Evolutionary conservation across 2,329 filamentous ascomycete species (phyloP).

Genomic region (Colletotrichum godetiae): DNA sequence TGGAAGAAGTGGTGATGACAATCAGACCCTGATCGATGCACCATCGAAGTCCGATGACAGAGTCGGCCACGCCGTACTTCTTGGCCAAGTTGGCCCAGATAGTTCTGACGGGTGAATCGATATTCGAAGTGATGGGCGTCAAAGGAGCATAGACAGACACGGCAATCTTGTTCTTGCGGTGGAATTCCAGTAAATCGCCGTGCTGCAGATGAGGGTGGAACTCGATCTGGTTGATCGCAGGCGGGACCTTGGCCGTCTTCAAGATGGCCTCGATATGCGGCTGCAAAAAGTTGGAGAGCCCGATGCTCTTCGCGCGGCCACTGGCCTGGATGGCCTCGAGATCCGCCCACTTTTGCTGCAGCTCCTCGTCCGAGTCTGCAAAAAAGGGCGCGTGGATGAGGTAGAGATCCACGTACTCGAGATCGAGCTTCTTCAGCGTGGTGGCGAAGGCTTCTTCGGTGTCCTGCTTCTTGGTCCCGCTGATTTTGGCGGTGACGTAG

Average conservation of each 20-base stretch:
- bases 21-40: constrained; percentile 69
- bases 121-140: constrained; percentile 59
- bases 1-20: constrained; percentile 69
- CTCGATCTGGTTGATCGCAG: constrained; percentile 85
- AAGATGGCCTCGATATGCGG: constrained; percentile 67
- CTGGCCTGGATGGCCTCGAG: constrained; percentile 73
- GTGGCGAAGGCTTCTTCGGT: constrained; percentile 64
- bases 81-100: constrained; percentile 61
- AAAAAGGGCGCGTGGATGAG: constrained; percentile 70
- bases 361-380: constrained; percentile 57
- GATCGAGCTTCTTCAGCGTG: constrained; percentile 72
- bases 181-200: constrained; percentile 67
- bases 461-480: constrained; percentile 51
- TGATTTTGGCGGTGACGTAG: constrained; percentile 74
- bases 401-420: constrained; percentile 80
- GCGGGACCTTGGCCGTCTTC: constrained; percentile 68
- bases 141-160: constrained; percentile 68
- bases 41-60: constrained; percentile 70
- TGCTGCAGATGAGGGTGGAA: constrained; percentile 82
- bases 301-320: constrained; percentile 77
- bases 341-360: constrained; percentile 71
- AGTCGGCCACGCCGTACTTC: constrained; percentile 69
- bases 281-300: constrained; percentile 79
- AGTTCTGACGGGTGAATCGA: constrained; percentile 64
- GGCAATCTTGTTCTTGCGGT: constrained; percentile 67